Percentiles rank a stretch among this genome's conserved stretches.
phyloP scores from a whole-genome alignment of 1,139 yeast species.

The Debaryomyces sp. region DNA sequence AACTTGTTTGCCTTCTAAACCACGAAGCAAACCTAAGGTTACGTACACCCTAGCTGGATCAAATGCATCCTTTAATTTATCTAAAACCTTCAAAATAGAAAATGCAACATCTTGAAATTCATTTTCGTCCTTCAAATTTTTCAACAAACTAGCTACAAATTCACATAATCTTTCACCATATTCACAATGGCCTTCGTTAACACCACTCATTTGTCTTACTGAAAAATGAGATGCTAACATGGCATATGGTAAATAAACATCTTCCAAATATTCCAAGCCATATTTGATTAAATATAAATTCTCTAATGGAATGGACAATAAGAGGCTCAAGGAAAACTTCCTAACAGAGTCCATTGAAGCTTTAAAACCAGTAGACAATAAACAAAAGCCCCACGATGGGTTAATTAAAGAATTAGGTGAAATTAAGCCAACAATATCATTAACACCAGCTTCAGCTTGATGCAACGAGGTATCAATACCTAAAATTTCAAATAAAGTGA shows the following conservation, averaged over 20 bases:
- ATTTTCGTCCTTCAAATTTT: slow-evolving; percentile 32
- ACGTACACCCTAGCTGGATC: slow-evolving; percentile 75
- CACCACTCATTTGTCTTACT: slow-evolving; percentile 30
- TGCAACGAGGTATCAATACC: slow-evolving; percentile 87
- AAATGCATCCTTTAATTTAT: slow-evolving; percentile 53
- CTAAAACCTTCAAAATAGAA: slow-evolving; percentile 49
- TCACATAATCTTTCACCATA: slow-evolving; percentile 56
- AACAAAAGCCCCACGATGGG: slow-evolving; percentile 73
- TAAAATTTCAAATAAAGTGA: slow-evolving; percentile 75
- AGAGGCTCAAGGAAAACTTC: slow-evolving; percentile 58
- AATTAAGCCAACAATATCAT: slow-evolving; percentile 62
- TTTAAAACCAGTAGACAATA: slow-evolving; percentile 73
- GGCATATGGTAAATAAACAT: slow-evolving; percentile 60
- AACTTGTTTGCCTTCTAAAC: slow-evolving; percentile 37
- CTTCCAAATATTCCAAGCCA: slow-evolving; percentile 50
- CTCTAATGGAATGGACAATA: slow-evolving; percentile 54
- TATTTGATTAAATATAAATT: slow-evolving; percentile 54
- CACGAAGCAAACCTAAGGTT: slow-evolving; percentile 57
- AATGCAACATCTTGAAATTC: slow-evolving; percentile 22
- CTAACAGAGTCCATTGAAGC: slow-evolving; percentile 84
- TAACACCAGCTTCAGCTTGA: slow-evolving; percentile 78
- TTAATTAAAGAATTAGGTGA: slow-evolving; percentile 54
- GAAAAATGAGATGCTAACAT: slow-evolving; percentile 67
- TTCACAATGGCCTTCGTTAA: slow-evolving; percentile 41
- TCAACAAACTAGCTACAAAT: slow-evolving; percentile 52